Base-by-base conservation (phyloP, 305 asterid species). In the Ajuga reptans region DNA sequence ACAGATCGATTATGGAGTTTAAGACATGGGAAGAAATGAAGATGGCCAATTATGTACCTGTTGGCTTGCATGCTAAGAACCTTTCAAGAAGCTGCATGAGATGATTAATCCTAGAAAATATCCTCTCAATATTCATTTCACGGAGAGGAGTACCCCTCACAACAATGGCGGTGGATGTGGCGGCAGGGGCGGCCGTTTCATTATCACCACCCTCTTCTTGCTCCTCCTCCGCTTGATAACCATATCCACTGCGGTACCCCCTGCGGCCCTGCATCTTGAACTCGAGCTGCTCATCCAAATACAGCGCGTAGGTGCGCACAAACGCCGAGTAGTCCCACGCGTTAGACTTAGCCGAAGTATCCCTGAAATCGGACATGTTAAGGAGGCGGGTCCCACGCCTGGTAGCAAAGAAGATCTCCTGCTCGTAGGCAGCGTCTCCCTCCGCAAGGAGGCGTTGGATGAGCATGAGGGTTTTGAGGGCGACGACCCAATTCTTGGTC, bases 271-370 rank as follows among this genome's bases (percentile, higher is more conserved):
- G 95, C 91, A 94, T 85, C 79, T 81, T 73, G 14, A 80, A 78
- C 82, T 91, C 96, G 9, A 94, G 95, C 39, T 86, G 92, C 75
- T 89, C 95, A 27, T 94, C 97, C 24, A 94, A 79, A 68, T 87
- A 94, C 64, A 86, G 39, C 0, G 92, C 95, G 41, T 91, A 91
- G 0, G 96, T 85, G 8, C 96, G 68, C 15, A 89, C 97, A 9
- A 94, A 94, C 0, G 96, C 93, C 0, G 97, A 89, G 75, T 82
- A 89, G 58, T 91, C 99, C 99, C 99, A 94, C 0, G 96, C 79
- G 43, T 89, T 62, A 0, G 87, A 76, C 56, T 69, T 74, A 2
- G 79, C 84, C 5, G 96, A 85, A 6, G 84, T 53, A 74, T 91
- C 97, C 0, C 95, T 79, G 39, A 94, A 94, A 63, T 91, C 95